phyloP scores from a whole-genome alignment of 1,284 basidiomycete species.

The Tylopilus orsonianus region DNA sequence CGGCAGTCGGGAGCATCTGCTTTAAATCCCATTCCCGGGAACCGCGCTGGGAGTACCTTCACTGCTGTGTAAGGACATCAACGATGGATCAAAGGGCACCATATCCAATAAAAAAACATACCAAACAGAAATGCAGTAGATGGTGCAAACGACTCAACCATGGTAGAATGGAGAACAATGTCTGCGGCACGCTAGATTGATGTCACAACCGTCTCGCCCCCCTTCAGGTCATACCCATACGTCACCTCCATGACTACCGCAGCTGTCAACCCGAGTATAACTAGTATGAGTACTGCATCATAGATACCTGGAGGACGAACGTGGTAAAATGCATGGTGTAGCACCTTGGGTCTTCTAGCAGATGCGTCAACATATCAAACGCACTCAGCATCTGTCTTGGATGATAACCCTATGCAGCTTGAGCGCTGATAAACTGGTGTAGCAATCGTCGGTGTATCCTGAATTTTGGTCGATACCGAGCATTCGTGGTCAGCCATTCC shows the following conservation, averaged over 20 bases:
- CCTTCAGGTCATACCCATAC: no score
- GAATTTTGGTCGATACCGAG: slow-evolving; percentile 9
- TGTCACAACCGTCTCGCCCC: no score
- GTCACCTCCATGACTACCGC: no score
- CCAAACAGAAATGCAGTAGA: slow-evolving; percentile 18
- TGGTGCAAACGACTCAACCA: slow-evolving; percentile 23
- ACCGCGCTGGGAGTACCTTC: slow-evolving; percentile 23
- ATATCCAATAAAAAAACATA: slow-evolving; percentile 11
- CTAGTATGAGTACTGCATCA: no score
- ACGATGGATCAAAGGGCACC: neutral
- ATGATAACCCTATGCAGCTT: slow-evolving; percentile 18
- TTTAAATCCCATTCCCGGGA: slow-evolving; percentile 23
- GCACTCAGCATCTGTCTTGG: slow-evolving; percentile 21
- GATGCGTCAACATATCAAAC: slow-evolving; percentile 16
- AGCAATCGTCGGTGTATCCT: slow-evolving; percentile 13
- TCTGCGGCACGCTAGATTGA: no score
- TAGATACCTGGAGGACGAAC: no score
- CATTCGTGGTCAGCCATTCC: no score
- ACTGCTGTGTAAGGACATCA: slow-evolving; percentile 9
- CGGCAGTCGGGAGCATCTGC: slow-evolving; percentile 10
- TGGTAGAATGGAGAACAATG: no score
- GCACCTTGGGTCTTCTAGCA: slow-evolving; percentile 4
- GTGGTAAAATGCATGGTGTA: no score
- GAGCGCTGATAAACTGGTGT: slow-evolving; percentile 16
- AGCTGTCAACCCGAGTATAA: no score